These are phyloP conservation scores for Phytophthora fragariaefolia DNA, from an alignment of 352 stramenopile genomes.

Conservation along the genomic window DNA sequence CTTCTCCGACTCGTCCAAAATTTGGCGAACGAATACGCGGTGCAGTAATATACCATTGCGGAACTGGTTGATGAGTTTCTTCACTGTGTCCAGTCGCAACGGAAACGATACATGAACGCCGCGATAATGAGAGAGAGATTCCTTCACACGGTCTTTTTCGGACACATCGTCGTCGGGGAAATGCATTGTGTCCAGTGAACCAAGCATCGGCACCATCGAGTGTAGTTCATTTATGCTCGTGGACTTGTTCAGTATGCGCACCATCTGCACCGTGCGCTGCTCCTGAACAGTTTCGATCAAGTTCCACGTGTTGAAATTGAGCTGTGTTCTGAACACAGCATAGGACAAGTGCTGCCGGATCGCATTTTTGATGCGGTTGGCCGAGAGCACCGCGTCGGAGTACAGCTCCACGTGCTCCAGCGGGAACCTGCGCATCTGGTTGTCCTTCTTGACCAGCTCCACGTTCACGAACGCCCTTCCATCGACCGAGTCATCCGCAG, in stretches of 20 bases:
- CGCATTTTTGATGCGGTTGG: constrained; percentile 84
- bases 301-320: constrained; percentile 90
- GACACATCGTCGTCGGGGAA: constrained; percentile 53
- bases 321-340: constrained; percentile 77
- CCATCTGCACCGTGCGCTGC: constrained; percentile 84
- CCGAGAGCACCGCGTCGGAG: constrained; percentile 77
- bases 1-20: constrained; percentile 73
- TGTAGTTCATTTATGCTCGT: constrained; percentile 82
- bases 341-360: constrained; percentile 78
- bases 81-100: constrained; percentile 77
- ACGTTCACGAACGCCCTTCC: constrained; percentile 68
- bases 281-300: constrained; percentile 82
- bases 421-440: constrained; percentile 53
- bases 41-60: constrained; percentile 85
- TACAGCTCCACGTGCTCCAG: constrained; percentile 81
- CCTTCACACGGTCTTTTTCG: constrained; percentile 66
- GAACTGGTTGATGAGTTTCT: constrained; percentile 86
- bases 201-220: constrained; percentile 80
- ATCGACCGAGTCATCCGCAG: constrained; percentile 62
- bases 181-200: constrained; percentile 69
- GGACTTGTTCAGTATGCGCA: constrained; percentile 87
- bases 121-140: constrained; percentile 74
- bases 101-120: constrained; percentile 78
- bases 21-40: constrained; percentile 76
- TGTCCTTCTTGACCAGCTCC: constrained; percentile 55